Base-by-base conservation (phyloP, 2,329 filamentous ascomycete species). In the Penicillium sclerotiorum region DNA sequence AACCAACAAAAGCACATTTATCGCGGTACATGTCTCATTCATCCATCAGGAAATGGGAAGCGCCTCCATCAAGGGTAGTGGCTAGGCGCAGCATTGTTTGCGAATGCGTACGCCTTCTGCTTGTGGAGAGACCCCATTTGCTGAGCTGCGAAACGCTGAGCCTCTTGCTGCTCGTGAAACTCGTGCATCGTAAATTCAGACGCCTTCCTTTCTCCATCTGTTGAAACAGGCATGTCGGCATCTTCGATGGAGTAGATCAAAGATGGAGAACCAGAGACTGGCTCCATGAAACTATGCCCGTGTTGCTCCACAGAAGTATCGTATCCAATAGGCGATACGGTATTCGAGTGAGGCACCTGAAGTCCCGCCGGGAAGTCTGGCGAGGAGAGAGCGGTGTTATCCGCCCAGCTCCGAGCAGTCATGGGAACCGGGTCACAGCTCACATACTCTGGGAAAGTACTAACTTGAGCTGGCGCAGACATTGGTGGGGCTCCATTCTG, bases 121-220 rank as follows among this genome's bases (percentile, higher is more conserved):
- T 69, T 70, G 49, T 74, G 71, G 18, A 48, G 47, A 30, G 66
- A 66, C 22, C 67, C 58, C 42, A 76, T 60, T 48, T 74, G 72
- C 47, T 76, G 70, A n/a, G 73, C 67, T 37, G 69, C 65, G 50
- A 69, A 71, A 18, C 69, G 68, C 53, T 74, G 70, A n/a, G 68
- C 67, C 54, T 73, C 65, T 47, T 72, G 69, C 51, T 77, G 73
- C 50, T 75, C 66, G 11, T 72, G 68, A 50, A 73, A 77, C 50
- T 76, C 73, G 42, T 73, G 70, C 42, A 76, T 74, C 49, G 68
- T 64, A 52, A 76, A 76, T 53, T 75, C 71, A 1, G 67, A 66
- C 30, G 59, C 61, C 59, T 70, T 71, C 35, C 66, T 53, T 12
- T 72, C 68, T 9, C 47, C 49, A 30, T 56, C 57, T 39, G 58